Percentiles rank a stretch among this genome's conserved stretches.
Conservation (phyloP, 805 yeast genomes). For the Kluyveromyces lactis region DNA sequence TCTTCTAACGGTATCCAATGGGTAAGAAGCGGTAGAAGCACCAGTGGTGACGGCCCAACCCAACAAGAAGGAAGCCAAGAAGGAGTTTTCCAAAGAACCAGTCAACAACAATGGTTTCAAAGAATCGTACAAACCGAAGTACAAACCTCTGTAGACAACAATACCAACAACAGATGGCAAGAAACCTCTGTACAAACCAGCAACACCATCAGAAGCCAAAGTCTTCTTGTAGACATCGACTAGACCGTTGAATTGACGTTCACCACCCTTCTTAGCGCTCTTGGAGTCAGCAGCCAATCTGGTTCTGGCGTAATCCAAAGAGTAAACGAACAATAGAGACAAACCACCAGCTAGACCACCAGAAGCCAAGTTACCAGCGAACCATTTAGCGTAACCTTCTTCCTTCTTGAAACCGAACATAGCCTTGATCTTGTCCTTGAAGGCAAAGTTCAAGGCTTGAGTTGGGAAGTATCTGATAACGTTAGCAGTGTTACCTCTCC, state of each 20-base stretch:
- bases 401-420: conserved; percentile 96
- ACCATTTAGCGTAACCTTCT: conserved; percentile 88
- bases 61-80: conserved; percentile 90
- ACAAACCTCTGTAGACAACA: conserved; percentile 97
- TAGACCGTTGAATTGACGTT: conserved; percentile 95
- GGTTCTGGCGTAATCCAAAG: conserved; percentile 97
- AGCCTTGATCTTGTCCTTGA: conserved; percentile 94
- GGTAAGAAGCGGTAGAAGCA: conserved; percentile 98
- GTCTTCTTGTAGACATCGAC: conserved; percentile 95
- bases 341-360: conserved; percentile 99
- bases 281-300: conserved; percentile 98
- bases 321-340: conserved; percentile 87
- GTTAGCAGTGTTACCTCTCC: conserved; percentile 99
- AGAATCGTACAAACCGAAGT: conserved; percentile 97
- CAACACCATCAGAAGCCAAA: conserved; percentile 90
- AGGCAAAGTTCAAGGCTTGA: conserved; percentile 96
- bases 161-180: conserved; percentile 97
- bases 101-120: conserved; percentile 89
- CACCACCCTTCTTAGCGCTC: conserved; percentile 78
- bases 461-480: conserved; percentile 99
- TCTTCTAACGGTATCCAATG: conserved; percentile 98
- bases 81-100: conserved; percentile 91
- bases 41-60: conserved; percentile 98
- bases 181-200: conserved; percentile 99
- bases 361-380: conserved; percentile 96